Evolutionary conservation across 192 early-diverging fungal genomes (phyloP).

Genomic region (Coemansia sp.): DNA sequence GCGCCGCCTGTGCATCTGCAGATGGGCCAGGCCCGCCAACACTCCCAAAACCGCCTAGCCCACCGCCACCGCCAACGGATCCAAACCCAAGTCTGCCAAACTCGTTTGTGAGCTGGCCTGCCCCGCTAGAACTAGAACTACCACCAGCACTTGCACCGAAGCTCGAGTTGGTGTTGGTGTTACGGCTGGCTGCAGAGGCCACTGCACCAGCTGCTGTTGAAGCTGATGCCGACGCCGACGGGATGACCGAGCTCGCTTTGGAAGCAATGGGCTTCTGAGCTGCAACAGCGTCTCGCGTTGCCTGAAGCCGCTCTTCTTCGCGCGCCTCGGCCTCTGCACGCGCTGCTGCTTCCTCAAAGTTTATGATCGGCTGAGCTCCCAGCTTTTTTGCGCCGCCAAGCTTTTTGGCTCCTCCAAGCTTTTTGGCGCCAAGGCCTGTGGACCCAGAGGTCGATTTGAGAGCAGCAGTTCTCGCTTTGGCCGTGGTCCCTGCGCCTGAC

Average conservation of each 20-base stretch:
- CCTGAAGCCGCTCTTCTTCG: conserved; percentile 59
- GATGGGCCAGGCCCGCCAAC: conserved; percentile 59
- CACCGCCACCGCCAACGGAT: conserved; percentile 21
- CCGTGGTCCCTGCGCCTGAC: conserved; percentile 4
- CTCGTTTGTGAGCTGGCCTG: conserved; percentile 67
- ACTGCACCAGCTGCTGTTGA: neutral
- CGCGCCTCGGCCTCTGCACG: conserved; percentile 79
- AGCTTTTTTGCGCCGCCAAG: conserved; percentile 87
- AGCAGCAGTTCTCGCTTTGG: conserved; percentile 25
- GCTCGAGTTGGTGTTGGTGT: neutral
- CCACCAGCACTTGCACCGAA: neutral
- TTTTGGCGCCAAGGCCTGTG: conserved; percentile 39
- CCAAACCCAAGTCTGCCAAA: conserved; percentile 69
- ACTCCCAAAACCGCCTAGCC: conserved; percentile 20
- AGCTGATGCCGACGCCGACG: conserved; percentile 5
- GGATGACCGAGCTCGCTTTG: neutral
- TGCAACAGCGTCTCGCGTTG: conserved; percentile 49
- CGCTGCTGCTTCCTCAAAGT: conserved; percentile 92
- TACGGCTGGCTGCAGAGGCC: neutral
- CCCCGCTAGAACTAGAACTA: no score
- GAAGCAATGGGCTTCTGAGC: conserved; percentile 4
- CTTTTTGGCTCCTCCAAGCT: conserved; percentile 59
- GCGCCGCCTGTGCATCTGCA: neutral
- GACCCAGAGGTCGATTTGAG: conserved; percentile 28
- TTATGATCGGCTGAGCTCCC: conserved; percentile 63